Evolutionary conservation across 495 filamentous ascomycete genomes (phyloP).

Genomic region (Penicillium tannophilum): DNA sequence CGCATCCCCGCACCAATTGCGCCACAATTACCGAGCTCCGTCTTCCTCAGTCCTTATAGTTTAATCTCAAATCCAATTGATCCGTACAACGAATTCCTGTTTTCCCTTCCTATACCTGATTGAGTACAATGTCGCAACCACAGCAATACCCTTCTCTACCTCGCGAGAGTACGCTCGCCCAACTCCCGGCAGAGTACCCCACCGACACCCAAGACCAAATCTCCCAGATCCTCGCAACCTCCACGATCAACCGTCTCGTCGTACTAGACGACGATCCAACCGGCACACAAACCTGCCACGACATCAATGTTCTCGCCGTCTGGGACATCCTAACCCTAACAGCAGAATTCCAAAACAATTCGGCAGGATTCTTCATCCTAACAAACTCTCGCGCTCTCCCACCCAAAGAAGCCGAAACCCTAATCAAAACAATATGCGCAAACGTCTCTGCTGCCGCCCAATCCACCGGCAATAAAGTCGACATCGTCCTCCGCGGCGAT

Average conservation of each 20-base stretch:
- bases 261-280: constrained; percentile 60
- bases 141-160: constrained; percentile 32
- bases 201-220: constrained; percentile 39
- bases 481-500: constrained; percentile 56
- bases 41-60: no score
- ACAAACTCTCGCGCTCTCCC: constrained; percentile 58
- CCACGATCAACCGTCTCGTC: constrained; percentile 43
- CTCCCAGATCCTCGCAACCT: constrained; percentile 33
- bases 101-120: neutral
- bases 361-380: constrained; percentile 55
- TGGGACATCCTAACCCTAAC: constrained; percentile 48
- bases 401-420: constrained; percentile 38
- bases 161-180: constrained; percentile 32
- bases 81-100: neutral
- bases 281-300: constrained; percentile 59
- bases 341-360: constrained; percentile 39
- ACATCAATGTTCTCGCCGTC: constrained; percentile 57
- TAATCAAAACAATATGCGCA: constrained; percentile 49
- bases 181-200: constrained; percentile 37
- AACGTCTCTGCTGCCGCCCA: constrained; percentile 46
- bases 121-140: constrained; percentile 25
- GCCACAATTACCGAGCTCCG: neutral
- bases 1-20: constrained; percentile 19
- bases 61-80: neutral
- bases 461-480: constrained; percentile 38